Evolutionary conservation across 176 grass and related monocot genomes (phyloP).

Genomic region (Zizania latifolia): DNA sequence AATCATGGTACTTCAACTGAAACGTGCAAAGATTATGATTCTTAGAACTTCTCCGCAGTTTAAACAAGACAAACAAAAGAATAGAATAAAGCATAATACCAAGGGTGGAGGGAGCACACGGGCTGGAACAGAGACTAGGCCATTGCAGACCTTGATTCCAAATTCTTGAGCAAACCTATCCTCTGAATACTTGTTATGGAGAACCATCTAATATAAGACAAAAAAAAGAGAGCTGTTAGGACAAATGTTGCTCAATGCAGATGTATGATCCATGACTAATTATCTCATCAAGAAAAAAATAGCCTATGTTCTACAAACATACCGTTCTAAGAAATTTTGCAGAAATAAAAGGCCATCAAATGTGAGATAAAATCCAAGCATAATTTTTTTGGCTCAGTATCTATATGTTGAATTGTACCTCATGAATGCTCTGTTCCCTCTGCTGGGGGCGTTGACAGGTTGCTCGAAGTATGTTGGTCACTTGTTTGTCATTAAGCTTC

Average conservation of each 20-base stretch:
- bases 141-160: constrained; percentile 46
- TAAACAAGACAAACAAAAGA: background rate
- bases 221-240: background rate
- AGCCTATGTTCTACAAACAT: background rate
- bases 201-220: constrained; percentile 47
- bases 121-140: constrained; percentile 53
- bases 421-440: constrained; percentile 59
- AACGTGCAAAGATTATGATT: background rate
- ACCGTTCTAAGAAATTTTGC: background rate
- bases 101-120: constrained; percentile 63
- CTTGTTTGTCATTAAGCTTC: constrained; percentile 75
- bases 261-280: background rate
- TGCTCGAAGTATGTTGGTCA: constrained; percentile 60
- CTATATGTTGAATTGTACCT: constrained; percentile 28
- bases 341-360: background rate
- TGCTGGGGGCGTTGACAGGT: constrained; percentile 68
- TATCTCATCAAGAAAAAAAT: background rate
- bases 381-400: background rate
- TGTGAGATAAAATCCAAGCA: background rate
- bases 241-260: background rate
- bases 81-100: constrained; percentile 20
- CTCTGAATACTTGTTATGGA: constrained; percentile 53
- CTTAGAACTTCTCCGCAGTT: background rate
- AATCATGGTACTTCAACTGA: constrained; percentile 71
- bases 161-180: constrained; percentile 62